phyloP scores from a whole-genome alignment of 768 basidiomycete species.

The Leccinum broughii region DNA sequence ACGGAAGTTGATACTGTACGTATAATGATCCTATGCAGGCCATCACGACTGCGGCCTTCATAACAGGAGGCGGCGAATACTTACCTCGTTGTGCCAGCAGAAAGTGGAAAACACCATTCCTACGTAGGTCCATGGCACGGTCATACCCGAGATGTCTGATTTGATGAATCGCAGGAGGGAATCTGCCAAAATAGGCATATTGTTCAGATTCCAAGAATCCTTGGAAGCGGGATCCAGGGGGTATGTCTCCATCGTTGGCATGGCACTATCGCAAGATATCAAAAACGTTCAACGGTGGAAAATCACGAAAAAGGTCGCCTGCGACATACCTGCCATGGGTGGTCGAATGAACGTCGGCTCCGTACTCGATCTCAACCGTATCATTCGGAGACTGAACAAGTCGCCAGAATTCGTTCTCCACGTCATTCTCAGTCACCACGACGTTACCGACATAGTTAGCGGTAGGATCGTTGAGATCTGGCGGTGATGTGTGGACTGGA shows the following conservation, averaged over 20 bases:
- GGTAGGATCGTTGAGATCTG: conserved; percentile 48
- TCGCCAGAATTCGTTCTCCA: conserved; percentile 97
- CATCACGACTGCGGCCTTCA: conserved; percentile 25
- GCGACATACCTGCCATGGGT: conserved; percentile 89
- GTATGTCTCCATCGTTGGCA: conserved; percentile 94
- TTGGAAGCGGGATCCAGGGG: conserved; percentile 84
- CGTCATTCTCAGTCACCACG: conserved; percentile 82
- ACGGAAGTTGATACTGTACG: conserved; percentile 95
- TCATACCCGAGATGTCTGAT: conserved; percentile 99
- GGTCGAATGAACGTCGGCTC: conserved; percentile 98
- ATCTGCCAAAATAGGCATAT: conserved; percentile 89
- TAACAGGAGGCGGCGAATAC: conserved; percentile 24
- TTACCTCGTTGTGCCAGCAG: conserved; percentile 98
- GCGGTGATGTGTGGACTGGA: conserved; percentile 38
- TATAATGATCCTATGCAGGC: conserved; percentile 83
- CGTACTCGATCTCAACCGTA: conserved; percentile 97
- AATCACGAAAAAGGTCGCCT: conserved; percentile 12
- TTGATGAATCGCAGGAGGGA: conserved; percentile 97
- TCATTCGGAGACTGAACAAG: conserved; percentile 87
- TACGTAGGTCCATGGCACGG: conserved; percentile 98
- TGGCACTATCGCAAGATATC: conserved; percentile 57
- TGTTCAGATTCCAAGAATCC: conserved; percentile 98
- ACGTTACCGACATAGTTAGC: conserved; percentile 58
- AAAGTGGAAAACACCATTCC: conserved; percentile 99
- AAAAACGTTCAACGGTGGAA: conserved; percentile 31